Evolutionary conservation across 139 green algal genomes (phyloP).

Genomic region (Asterochloris sp.): DNA sequence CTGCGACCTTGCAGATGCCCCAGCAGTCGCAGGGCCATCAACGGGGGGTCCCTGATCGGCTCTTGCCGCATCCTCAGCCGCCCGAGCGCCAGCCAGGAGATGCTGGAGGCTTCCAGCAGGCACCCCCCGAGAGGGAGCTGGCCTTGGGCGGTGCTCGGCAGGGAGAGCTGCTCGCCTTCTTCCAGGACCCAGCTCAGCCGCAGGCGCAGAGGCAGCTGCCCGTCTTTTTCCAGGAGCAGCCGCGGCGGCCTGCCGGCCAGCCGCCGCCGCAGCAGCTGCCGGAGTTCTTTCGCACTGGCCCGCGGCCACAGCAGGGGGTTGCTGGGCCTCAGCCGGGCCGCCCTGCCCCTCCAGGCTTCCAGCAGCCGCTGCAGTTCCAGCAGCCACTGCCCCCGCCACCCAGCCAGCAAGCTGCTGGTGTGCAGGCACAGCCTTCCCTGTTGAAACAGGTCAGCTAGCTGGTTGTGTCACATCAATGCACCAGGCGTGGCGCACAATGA

Average conservation of each 20-base stretch:
- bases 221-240: constrained; percentile 1
- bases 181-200: background rate
- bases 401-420: background rate
- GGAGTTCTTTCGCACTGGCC: background rate
- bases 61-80: background rate
- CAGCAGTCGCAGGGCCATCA: constrained; percentile 5
- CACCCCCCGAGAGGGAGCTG: background rate
- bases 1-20: background rate
- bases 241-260: background rate
- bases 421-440: background rate
- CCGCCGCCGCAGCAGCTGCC: constrained; percentile 4
- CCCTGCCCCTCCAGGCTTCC: background rate
- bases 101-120: background rate
- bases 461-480: no score
- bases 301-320: background rate
- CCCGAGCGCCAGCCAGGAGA: background rate
- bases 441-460: background rate
- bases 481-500: no score
- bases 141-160: no score
- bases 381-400: background rate
- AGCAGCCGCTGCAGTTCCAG: background rate
- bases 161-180: no score
- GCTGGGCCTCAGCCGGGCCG: background rate
- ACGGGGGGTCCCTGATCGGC: background rate
- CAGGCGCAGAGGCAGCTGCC: constrained; percentile 8